Percentiles rank a stretch among this genome's conserved stretches.
Evolutionary conservation across 2,329 filamentous ascomycete species (phyloP).

Genomic region (Phoma herbarum): DNA sequence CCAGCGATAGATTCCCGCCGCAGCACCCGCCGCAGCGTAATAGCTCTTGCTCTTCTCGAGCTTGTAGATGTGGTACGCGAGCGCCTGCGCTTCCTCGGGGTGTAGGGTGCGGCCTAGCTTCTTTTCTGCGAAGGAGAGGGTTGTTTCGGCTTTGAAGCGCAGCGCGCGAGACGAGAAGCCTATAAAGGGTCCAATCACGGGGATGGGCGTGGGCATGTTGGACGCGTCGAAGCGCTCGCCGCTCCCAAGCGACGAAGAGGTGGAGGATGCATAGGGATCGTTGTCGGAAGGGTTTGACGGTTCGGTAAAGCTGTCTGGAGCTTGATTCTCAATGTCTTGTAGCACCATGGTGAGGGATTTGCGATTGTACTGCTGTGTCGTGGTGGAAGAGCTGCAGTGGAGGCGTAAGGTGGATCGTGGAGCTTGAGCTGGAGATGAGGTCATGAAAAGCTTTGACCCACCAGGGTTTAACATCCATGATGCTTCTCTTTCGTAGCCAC

Average conservation of each 20-base stretch:
- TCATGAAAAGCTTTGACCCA: conserved; percentile 31
- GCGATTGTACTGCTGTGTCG: conserved; percentile 11
- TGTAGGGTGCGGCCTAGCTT: conserved; percentile 51
- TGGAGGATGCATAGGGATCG: conserved; percentile 48
- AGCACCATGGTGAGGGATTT: conserved; percentile 51
- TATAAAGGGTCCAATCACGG: conserved; percentile 43
- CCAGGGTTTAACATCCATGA: conserved; percentile 19
- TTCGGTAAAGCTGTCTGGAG: conserved; percentile 44
- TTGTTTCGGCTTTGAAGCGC: conserved; percentile 43
- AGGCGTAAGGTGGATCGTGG: conserved; percentile 23
- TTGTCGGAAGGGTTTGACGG: conserved; percentile 46
- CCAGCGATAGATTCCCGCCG: conserved; percentile 44
- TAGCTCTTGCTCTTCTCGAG: conserved; percentile 51
- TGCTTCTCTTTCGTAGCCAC: not conserved
- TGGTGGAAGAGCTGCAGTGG: conserved; percentile 33
- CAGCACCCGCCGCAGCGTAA: conserved; percentile 48
- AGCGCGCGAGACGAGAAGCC: conserved; percentile 39
- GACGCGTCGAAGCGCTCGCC: conserved; percentile 48
- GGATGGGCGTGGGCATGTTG: conserved; percentile 49
- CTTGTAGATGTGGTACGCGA: conserved; percentile 53
- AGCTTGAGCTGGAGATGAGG: conserved; percentile 38
- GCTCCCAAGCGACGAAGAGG: conserved; percentile 15
- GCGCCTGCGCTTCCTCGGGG: conserved; percentile 54
- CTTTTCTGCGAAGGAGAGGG: conserved; percentile 44
- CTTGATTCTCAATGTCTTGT: conserved; percentile 46